A percentile compares a stretch with the other conserved stretches of the same genome.
Evolutionary conservation across 257 asterid species (phyloP).

Genomic region (Craterostigma plantagineum): DNA sequence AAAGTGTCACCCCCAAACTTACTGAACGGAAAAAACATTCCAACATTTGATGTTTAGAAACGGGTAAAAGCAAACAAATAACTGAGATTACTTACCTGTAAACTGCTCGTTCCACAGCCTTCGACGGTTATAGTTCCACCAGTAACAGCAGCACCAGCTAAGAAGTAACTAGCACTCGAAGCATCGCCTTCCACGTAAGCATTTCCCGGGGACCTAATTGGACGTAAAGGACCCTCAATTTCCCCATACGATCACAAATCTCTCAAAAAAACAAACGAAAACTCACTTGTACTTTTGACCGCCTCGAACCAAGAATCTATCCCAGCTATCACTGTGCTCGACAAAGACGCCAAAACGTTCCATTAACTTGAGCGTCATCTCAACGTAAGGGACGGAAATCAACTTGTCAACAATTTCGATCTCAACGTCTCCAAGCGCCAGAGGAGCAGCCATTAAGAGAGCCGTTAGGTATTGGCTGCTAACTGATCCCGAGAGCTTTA

Average conservation of each 20-base stretch:
- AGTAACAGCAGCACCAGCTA: conserved; percentile 96
- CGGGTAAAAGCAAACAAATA: too few relatives aligned
- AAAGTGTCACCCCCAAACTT: too few relatives aligned
- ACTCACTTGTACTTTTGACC: conserved; percentile 94
- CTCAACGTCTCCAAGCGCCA: conserved; percentile 81
- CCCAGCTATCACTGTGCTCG: conserved; percentile 79
- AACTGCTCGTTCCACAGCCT: conserved; percentile 98
- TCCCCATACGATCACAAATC: too few relatives aligned
- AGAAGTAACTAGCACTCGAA: conserved; percentile 96
- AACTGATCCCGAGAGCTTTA: conserved; percentile 83
- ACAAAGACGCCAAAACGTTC: conserved; percentile 86
- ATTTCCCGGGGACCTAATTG: conserved; percentile 88
- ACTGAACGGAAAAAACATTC: too few relatives aligned
- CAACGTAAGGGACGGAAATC: conserved; percentile 92
- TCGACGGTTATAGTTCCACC: conserved; percentile 90
- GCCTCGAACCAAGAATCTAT: conserved; percentile 64
- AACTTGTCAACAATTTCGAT: conserved; percentile 85
- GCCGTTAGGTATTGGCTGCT: conserved; percentile 98
- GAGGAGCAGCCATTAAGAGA: conserved; percentile 91
- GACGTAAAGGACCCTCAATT: neutral
- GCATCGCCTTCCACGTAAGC: conserved; percentile 98
- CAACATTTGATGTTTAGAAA: too few relatives aligned
- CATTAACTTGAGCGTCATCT: conserved; percentile 96
- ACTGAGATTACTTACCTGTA: too few relatives aligned
- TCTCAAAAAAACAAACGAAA: neutral